phyloP scores from a whole-genome alignment of 1,284 basidiomycete genomes.

The Fomitopsis schrenkii region DNA sequence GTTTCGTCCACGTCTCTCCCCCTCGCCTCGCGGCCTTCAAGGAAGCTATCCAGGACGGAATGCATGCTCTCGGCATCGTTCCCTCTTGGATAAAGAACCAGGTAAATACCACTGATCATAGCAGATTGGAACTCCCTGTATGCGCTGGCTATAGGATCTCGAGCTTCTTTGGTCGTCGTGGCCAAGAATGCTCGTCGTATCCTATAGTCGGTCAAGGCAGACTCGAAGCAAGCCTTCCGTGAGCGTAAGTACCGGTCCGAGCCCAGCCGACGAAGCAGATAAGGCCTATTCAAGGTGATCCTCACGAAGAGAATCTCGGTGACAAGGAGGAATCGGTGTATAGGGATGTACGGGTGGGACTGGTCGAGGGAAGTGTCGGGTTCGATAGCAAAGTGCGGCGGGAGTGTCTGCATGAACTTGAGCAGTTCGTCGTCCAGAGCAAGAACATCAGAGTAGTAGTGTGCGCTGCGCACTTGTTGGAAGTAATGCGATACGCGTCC shows the following conservation, averaged over 20 bases:
- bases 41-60: constrained; percentile 71
- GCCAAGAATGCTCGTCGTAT: constrained; percentile 66
- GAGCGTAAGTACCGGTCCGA: constrained; percentile 77
- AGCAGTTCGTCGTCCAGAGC: constrained; percentile 84
- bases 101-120: constrained; percentile 83
- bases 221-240: constrained; percentile 74
- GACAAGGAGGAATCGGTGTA: constrained; percentile 75
- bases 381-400: constrained; percentile 72
- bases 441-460: constrained; percentile 84
- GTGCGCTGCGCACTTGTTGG: constrained; percentile 81
- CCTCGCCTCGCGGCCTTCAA: constrained; percentile 65
- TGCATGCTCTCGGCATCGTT: constrained; percentile 67
- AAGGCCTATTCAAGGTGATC: constrained; percentile 75
- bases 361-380: constrained; percentile 81
- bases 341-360: constrained; percentile 55
- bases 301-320: constrained; percentile 80
- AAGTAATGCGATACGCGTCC: constrained; percentile 94
- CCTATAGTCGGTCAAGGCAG: constrained; percentile 71
- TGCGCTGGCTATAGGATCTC: constrained; percentile 69
- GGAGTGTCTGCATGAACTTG: constrained; percentile 71
- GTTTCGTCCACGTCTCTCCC: constrained; percentile 78
- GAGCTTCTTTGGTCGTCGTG: constrained; percentile 54
- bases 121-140: constrained; percentile 83
- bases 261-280: constrained; percentile 66
- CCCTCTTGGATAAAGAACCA: constrained; percentile 72